These are phyloP conservation scores for Candida oleophila DNA, from an alignment of 805 yeast genomes.

Conservation along the genomic window DNA sequence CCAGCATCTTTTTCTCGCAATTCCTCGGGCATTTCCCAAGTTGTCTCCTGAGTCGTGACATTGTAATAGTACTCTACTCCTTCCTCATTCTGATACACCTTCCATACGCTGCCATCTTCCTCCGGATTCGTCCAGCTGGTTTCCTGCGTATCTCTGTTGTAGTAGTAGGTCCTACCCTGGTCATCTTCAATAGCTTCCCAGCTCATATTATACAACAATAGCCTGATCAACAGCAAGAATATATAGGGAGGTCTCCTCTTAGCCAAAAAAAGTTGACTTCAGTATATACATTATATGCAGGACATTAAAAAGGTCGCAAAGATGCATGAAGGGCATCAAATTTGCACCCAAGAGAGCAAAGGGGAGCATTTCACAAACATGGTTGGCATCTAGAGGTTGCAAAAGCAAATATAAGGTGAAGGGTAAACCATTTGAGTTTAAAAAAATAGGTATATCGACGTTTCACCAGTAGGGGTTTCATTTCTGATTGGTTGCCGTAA, in stretches of 20 bases:
- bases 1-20: constrained; percentile 18
- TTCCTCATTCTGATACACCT: constrained; percentile 51
- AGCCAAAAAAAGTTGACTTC: no score
- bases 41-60: constrained; percentile 59
- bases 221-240: no score
- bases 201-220: constrained; percentile 11
- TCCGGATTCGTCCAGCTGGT: constrained; percentile 84
- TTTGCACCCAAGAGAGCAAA: no score
- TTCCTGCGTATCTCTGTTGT: constrained; percentile 59
- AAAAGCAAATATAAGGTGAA: no score
- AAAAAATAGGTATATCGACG: neutral
- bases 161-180: constrained; percentile 71
- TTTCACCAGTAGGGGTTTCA: no score
- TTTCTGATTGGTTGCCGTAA: no score
- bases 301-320: no score
- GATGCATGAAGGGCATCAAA: no score
- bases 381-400: no score
- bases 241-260: no score
- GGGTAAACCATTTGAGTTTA: neutral
- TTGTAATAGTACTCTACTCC: constrained; percentile 71
- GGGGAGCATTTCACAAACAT: no score
- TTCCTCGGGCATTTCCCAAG: constrained; percentile 77
- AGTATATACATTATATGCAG: no score
- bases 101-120: constrained; percentile 38
- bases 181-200: constrained; percentile 71